Evolutionary conservation across 78 protist genomes (phyloP).

Genomic region (Planoprotostelium fungivorum): DNA sequence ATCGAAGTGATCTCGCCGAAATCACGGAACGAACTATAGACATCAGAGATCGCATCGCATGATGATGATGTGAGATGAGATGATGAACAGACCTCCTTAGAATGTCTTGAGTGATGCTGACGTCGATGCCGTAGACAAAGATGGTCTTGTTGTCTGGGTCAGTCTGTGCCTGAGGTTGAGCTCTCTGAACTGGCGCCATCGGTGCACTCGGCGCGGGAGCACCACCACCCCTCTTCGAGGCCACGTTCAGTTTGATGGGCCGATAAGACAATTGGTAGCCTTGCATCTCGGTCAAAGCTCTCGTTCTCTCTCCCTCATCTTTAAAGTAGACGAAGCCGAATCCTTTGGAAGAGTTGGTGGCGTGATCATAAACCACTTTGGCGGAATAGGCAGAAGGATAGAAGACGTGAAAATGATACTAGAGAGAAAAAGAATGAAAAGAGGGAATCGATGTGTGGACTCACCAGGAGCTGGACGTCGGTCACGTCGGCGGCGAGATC

Average conservation of each 20-base stretch:
- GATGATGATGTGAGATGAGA: background rate
- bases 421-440: no score
- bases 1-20: background rate
- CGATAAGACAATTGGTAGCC: background rate
- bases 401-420: background rate
- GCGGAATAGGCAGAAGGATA: background rate
- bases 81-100: background rate
- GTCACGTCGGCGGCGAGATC: slow-evolving; percentile 1
- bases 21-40: background rate
- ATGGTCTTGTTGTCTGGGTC: background rate
- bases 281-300: background rate
- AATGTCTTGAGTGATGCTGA: background rate
- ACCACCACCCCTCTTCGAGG: background rate
- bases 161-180: background rate
- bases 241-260: background rate
- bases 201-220: background rate
- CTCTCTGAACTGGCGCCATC: background rate
- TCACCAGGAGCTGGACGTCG: background rate
- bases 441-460: background rate
- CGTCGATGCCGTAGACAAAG: background rate
- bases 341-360: background rate
- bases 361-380: background rate
- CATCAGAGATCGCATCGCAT: no score
- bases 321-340: background rate
- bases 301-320: background rate